Percentiles rank a stretch among this genome's conserved stretches.
phyloP scores from a whole-genome alignment of 805 yeast species.

The Saccharomycopsis fibuligera region DNA sequence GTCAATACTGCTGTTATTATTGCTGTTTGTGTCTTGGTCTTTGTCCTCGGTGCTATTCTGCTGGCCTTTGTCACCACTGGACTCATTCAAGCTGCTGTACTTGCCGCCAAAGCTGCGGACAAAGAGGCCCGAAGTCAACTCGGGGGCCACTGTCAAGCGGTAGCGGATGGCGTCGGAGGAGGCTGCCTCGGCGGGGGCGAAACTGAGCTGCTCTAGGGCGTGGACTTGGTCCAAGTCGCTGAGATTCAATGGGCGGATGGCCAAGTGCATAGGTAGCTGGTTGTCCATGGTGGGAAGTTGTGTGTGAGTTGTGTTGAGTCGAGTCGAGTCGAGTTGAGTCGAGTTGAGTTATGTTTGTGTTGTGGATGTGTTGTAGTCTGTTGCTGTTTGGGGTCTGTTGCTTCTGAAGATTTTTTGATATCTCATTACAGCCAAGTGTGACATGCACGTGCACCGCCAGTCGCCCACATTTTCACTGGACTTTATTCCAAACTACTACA shows the following conservation, averaged over 20 bases:
- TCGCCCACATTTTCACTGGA: no score
- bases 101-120: constrained; percentile 55
- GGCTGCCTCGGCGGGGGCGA: constrained; percentile 66
- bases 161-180: constrained; percentile 56
- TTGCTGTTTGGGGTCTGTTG: not conserved
- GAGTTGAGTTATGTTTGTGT: not conserved
- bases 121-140: constrained; percentile 82
- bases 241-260: constrained; percentile 72
- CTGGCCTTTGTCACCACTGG: no score
- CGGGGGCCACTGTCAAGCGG: constrained; percentile 80
- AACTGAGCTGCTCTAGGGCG: constrained; percentile 60
- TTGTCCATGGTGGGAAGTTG: constrained; percentile 24
- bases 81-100: no score
- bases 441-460: no score
- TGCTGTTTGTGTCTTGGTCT: not conserved
- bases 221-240: constrained; percentile 61
- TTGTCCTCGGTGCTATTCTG: constrained; percentile 2
- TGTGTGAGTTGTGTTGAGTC: not conserved
- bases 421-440: no score
- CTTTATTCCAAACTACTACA: not conserved
- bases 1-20: constrained; percentile 25
- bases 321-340: no score
- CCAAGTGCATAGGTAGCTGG: constrained; percentile 51
- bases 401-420: not conserved
- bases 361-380: not conserved